Evolutionary conservation across 108 stramenopile genomes (phyloP).

Genomic region (Nitzschia inconspicua): DNA sequence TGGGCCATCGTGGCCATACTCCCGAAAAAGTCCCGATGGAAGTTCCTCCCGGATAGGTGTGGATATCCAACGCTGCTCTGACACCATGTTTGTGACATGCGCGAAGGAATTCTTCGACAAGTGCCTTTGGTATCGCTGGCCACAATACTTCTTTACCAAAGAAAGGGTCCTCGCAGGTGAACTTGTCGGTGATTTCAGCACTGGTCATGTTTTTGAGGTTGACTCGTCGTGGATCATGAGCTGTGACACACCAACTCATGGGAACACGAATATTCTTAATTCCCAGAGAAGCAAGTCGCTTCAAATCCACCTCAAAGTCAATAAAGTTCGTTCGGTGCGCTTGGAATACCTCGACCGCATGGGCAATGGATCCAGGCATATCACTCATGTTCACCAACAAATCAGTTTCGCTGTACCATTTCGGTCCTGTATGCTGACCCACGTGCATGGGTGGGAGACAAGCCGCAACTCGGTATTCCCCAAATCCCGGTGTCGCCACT

Average conservation of each 20-base stretch:
- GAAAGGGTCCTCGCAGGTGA: constrained; percentile 70
- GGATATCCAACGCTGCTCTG: constrained; percentile 44
- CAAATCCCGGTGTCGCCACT: constrained; percentile 54
- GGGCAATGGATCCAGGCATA: constrained; percentile 14
- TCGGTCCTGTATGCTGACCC: constrained; percentile 47
- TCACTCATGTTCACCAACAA: constrained; percentile 40
- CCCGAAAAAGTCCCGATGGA: constrained; percentile 75
- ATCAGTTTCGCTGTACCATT: constrained; percentile 76
- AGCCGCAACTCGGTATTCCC: constrained; percentile 35
- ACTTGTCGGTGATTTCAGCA: constrained; percentile 32
- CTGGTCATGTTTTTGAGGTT: constrained; percentile 14
- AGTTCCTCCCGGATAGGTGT: constrained; percentile 75
- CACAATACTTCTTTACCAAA: constrained; percentile 42
- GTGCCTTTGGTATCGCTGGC: constrained; percentile 62
- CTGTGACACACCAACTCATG: constrained; percentile 72
- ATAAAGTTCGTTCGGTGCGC: constrained; percentile 55
- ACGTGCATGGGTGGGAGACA: constrained; percentile 70
- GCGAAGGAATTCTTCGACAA: constrained; percentile 44
- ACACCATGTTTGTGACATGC: constrained; percentile 39
- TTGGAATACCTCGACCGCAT: constrained; percentile 54
- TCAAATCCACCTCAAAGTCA: constrained; percentile 57
- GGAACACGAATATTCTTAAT: constrained; percentile 62
- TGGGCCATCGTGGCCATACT: constrained; percentile 61
- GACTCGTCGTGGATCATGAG: constrained; percentile 43
- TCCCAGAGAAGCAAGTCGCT: constrained; percentile 39